These are phyloP conservation scores for Fusarium lateritium DNA, from an alignment of 2,329 filamentous ascomycete genomes.

Conservation along the genomic window DNA sequence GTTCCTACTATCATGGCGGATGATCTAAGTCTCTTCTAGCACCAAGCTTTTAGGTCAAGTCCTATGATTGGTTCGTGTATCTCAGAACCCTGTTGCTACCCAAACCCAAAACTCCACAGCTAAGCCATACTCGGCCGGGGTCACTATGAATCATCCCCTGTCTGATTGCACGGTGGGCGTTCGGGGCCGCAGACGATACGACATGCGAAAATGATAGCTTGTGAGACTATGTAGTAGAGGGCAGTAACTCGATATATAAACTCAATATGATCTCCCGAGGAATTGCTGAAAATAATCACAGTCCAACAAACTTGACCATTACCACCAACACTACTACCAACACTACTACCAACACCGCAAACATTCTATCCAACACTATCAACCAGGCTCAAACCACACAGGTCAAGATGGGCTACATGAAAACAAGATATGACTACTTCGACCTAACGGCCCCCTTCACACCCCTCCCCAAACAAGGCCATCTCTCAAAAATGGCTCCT, in stretches of 20 bases:
- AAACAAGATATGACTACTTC: slow-evolving; percentile 27
- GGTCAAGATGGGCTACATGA: slow-evolving; percentile 30
- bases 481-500: slow-evolving; percentile 28
- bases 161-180: background rate
- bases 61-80: background rate
- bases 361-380: background rate
- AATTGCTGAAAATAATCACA: fast-evolving
- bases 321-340: background rate
- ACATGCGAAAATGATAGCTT: too few species aligned
- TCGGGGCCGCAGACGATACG: background rate
- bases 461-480: slow-evolving; percentile 38
- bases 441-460: slow-evolving; percentile 23
- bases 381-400: background rate
- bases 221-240: too few species aligned
- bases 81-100: too few species aligned
- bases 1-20: too few species aligned
- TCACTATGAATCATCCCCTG: slow-evolving; percentile 22
- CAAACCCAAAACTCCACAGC: background rate
- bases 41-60: background rate
- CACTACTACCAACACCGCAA: background rate
- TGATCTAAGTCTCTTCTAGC: background rate
- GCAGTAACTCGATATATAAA: background rate
- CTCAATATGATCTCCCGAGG: fast-evolving
- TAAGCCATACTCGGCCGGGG: background rate
- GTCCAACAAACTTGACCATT: background rate